These are phyloP conservation scores for Chlamydomonas incerta DNA, from an alignment of 139 green algal genomes.

Conservation along the genomic window DNA sequence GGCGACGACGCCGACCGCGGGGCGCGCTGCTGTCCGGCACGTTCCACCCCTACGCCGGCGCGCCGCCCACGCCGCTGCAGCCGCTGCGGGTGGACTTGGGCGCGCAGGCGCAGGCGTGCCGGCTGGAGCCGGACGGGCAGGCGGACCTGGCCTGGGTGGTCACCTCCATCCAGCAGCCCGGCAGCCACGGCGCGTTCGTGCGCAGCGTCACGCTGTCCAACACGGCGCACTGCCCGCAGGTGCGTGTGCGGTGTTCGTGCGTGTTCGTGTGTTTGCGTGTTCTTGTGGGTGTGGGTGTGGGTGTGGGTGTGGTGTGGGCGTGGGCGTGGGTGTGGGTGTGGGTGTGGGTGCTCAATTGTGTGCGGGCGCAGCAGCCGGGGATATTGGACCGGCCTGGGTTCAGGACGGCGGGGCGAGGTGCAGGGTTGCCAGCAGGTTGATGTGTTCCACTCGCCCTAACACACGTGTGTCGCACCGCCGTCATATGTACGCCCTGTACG, in stretches of 20 bases:
- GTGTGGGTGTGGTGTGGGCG: too few species aligned
- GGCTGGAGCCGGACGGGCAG: constrained; percentile 52
- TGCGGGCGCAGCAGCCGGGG: too few species aligned
- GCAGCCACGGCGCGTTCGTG: constrained; percentile 45
- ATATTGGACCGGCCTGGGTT: too few species aligned
- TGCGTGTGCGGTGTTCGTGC: background rate
- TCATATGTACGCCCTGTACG: too few species aligned
- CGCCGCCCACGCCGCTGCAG: constrained; percentile 52
- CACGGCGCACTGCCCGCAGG: constrained; percentile 47
- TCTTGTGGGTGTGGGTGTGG: too few species aligned
- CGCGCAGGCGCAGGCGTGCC: background rate
- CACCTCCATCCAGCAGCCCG: constrained; percentile 39
- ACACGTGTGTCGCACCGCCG: too few species aligned
- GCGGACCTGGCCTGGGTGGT: constrained; percentile 42
- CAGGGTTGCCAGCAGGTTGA: too few species aligned
- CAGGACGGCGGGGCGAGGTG: too few species aligned
- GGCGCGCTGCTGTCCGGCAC: constrained; percentile 49
- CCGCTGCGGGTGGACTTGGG: constrained; percentile 55
- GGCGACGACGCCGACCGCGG: constrained; percentile 17
- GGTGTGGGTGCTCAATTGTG: too few species aligned
- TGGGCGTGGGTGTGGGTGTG: too few species aligned
- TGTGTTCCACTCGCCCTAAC: too few species aligned
- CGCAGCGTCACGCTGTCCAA: constrained; percentile 44
- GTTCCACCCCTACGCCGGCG: constrained; percentile 60
- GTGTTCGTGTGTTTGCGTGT: too few species aligned